Percentiles rank a stretch among this genome's conserved stretches.
These are phyloP conservation scores for Cicer bijugum DNA, from an alignment of 306 rosid genomes.

Conservation along the genomic window DNA sequence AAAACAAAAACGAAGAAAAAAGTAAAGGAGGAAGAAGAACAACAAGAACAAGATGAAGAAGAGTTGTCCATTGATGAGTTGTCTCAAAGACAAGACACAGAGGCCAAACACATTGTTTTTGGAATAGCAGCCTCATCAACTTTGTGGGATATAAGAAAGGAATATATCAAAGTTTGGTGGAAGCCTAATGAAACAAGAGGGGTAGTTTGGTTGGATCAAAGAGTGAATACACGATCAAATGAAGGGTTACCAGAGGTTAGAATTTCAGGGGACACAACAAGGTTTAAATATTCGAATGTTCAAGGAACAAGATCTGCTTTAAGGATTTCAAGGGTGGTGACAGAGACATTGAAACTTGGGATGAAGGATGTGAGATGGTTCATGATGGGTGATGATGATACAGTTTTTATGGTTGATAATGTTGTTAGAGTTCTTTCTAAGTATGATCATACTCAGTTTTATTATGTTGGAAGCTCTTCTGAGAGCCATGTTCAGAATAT, in stretches of 20 bases:
- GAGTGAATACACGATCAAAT: constrained; percentile 37
- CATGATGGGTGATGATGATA: constrained; percentile 91
- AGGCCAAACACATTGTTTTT: constrained; percentile 70
- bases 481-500: constrained; percentile 91
- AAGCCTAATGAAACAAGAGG: constrained; percentile 74
- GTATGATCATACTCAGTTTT: constrained; percentile 72
- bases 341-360: constrained; percentile 80
- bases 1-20: not conserved
- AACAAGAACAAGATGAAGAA: not conserved
- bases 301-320: constrained; percentile 81
- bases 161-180: constrained; percentile 87
- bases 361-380: constrained; percentile 85
- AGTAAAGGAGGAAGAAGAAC: not conserved
- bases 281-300: constrained; percentile 63
- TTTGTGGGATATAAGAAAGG: constrained; percentile 72
- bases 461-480: constrained; percentile 79
- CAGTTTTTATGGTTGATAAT: constrained; percentile 77
- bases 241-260: constrained; percentile 68
- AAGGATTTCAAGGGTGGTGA: constrained; percentile 77
- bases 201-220: constrained; percentile 75
- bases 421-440: constrained; percentile 65
- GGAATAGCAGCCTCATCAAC: constrained; percentile 80
- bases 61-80: constrained; percentile 27
- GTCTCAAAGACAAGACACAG: constrained; percentile 47
- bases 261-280: constrained; percentile 61